Conservation (phyloP, 768 basidiomycete species). For the Lactarius akahatsu region DNA sequence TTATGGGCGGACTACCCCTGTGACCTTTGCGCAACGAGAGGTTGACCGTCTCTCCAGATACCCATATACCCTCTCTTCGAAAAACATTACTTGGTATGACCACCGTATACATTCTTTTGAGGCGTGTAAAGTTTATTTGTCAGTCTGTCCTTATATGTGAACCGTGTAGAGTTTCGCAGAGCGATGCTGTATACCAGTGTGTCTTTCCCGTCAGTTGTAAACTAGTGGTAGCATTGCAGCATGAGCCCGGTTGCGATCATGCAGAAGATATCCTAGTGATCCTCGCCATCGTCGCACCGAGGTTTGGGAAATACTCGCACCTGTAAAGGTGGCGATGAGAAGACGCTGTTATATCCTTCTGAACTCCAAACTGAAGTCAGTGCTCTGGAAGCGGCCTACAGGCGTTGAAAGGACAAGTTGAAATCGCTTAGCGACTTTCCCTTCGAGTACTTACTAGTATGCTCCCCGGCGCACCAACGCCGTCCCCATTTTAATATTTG, state of each 20-base stretch:
- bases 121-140: neutral
- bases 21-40: neutral
- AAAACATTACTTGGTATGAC: neutral
- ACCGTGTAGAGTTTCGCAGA: neutral
- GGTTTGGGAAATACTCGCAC: neutral
- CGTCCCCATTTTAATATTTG: no score
- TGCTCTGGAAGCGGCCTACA: no score
- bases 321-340: no score
- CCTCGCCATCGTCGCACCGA: neutral
- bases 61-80: neutral
- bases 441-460: no score
- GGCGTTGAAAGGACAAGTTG: no score
- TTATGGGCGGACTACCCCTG: neutral
- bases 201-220: neutral
- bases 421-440: no score
- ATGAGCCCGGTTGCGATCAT: no score
- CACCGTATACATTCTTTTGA: neutral
- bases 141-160: neutral
- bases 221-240: neutral
- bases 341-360: no score
- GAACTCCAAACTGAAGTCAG: no score
- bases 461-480: no score
- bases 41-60: neutral
- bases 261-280: neutral
- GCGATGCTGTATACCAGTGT: neutral